phyloP scores from a whole-genome alignment of 2,329 filamentous ascomycete genomes.

The Xylariales sp. region DNA sequence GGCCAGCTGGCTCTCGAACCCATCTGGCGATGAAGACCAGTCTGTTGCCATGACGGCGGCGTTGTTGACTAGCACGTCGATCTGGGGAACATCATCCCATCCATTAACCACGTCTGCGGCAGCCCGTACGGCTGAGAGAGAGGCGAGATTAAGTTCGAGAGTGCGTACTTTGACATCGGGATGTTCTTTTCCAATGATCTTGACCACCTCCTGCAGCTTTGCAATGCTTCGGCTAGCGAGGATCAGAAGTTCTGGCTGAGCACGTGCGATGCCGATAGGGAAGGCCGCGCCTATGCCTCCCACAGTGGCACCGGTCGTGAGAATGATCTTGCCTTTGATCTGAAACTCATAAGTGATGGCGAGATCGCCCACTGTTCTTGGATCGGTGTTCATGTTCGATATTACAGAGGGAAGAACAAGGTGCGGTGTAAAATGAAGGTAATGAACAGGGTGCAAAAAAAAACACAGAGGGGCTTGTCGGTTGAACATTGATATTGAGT shows the following conservation, averaged over 20 bases:
- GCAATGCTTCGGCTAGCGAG: slow-evolving; percentile 36
- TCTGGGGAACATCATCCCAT: slow-evolving; percentile 22
- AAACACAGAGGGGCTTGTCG: too few relatives aligned
- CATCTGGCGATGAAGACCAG: slow-evolving; percentile 27
- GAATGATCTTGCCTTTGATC: slow-evolving; percentile 31
- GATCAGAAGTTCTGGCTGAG: slow-evolving; percentile 34
- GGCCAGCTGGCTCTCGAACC: slow-evolving; percentile 31
- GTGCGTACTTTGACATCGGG: slow-evolving; percentile 26
- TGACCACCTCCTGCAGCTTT: slow-evolving; percentile 33
- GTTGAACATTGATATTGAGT: too few relatives aligned
- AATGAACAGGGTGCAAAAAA: too few relatives aligned
- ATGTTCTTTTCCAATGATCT: slow-evolving; percentile 25
- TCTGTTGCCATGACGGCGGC: slow-evolving; percentile 34
- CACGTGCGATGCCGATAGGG: slow-evolving; percentile 29
- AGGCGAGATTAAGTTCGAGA: slow-evolving; percentile 15
- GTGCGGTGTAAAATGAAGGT: too few relatives aligned
- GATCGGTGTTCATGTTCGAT: too few relatives aligned
- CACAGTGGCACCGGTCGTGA: slow-evolving; percentile 36
- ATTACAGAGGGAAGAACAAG: too few relatives aligned
- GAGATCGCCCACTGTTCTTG: too few relatives aligned
- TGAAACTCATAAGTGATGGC: too few relatives aligned
- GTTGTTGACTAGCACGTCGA: slow-evolving; percentile 29
- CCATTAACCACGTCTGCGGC: slow-evolving; percentile 31
- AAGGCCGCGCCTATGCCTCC: slow-evolving; percentile 32
- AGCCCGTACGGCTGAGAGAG: slow-evolving; percentile 11